Evolutionary conservation across 768 basidiomycete genomes (phyloP).

Genomic region (Mycena crocata): DNA sequence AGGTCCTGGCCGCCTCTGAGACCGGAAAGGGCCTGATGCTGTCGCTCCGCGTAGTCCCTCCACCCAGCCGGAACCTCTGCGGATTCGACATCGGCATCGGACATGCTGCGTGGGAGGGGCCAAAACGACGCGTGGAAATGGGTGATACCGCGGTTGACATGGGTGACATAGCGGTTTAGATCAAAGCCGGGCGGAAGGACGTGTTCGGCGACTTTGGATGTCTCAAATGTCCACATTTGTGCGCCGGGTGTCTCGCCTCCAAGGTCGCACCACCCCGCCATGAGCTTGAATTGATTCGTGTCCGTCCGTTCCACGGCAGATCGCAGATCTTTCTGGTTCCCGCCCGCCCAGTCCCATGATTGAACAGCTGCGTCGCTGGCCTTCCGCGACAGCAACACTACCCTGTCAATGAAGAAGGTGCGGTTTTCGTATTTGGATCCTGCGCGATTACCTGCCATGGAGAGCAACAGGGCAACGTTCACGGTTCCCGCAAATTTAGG

Average conservation of each 20-base stretch:
- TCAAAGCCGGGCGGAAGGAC: background rate
- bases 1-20: background rate
- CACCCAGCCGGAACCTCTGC: background rate
- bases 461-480: conserved; percentile 6
- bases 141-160: conserved; percentile 3
- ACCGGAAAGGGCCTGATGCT: background rate
- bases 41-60: background rate
- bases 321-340: background rate
- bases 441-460: background rate
- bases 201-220: background rate
- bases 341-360: background rate
- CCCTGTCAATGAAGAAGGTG: conserved; percentile 8
- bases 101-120: background rate
- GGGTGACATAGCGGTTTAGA: background rate
- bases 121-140: background rate
- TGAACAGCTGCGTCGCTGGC: background rate
- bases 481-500: background rate
- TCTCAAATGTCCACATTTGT: background rate
- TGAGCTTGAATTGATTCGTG: background rate
- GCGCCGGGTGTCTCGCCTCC: background rate
- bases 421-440: conserved; percentile 14
- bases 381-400: background rate
- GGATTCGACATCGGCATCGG: background rate
- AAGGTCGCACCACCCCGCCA: background rate
- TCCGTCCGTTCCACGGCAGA: background rate